Base-by-base conservation (phyloP, 129 eudicot species). In the Gnaphalium uliginosum region DNA sequence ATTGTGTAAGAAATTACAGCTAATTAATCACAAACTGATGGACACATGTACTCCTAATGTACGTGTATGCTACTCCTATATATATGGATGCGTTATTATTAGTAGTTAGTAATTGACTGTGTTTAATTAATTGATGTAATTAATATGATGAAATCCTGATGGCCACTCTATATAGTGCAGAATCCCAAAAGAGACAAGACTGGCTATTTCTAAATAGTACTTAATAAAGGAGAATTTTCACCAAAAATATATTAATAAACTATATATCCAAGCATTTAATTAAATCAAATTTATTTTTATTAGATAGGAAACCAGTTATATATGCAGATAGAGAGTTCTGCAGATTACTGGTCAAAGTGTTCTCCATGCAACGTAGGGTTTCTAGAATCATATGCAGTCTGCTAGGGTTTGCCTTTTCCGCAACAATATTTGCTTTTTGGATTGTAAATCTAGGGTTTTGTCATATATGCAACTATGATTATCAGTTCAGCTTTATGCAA, bases 311-410 rank as follows among this genome's bases (percentile, higher is more conserved):
- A 29, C 74, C 37, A 30, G 61, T 72, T n/a, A n/a, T n/a, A n/a
- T 64, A 25, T 71, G 72, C 71, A 79, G 77, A 30, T 15, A 54
- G 77, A 63, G 73, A 71, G 78, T 14, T n/a, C n/a, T n/a, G n/a
- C n/a, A n/a, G n/a, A n/a, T n/a, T n/a, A 53, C 59, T 53, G 11
- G 66, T 64, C 30, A 79, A 80, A 54, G 74, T 66, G 68, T 66
- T 73, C 53, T 56, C 74, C 83, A 80, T 80, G 83, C 83, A 80
- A 68, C 19, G 37, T 54, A 80, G 83, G 83, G 83, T 73, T 79
- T 79, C 63, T 57, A 21, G 66, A 72, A 65, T 51, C 57, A 69
- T 72, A 41, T 73, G 78, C 60, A 72, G 64, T 72, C 48, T 71
- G 68, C 73, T 79, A 79, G 83, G 83, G 83, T 73, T 72, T 79